phyloP scores from a whole-genome alignment of 169 alveolate genomes.

The Cryptosporidium viatorum region DNA sequence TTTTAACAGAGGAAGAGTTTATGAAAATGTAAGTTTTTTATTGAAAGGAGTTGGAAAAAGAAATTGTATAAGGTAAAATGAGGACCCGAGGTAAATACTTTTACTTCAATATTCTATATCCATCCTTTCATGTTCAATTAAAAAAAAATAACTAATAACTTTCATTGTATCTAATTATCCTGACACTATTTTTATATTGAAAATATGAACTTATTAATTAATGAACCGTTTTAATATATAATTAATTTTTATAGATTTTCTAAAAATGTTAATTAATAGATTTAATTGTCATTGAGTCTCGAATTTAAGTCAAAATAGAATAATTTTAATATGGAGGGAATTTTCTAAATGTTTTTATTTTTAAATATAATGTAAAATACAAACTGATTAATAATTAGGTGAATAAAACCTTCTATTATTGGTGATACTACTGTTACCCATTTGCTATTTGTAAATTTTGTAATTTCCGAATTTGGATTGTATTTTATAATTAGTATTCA shows the following conservation, averaged over 20 bases:
- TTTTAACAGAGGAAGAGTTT: conserved; percentile 48
- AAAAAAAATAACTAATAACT: background rate
- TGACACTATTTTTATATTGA: background rate
- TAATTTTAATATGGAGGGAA: background rate
- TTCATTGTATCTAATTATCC: background rate
- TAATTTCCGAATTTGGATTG: background rate
- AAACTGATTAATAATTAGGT: background rate
- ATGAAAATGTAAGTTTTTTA: conserved; percentile 44
- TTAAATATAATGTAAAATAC: background rate
- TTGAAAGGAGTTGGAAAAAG: background rate
- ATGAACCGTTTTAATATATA: background rate
- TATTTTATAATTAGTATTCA: too few relatives aligned
- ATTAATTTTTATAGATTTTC: background rate
- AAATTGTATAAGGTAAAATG: background rate
- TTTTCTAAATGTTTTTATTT: background rate
- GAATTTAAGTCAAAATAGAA: background rate
- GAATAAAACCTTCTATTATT: too few relatives aligned
- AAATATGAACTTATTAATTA: background rate
- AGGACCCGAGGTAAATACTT: background rate
- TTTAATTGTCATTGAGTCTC: background rate
- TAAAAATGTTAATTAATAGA: conserved; percentile 4
- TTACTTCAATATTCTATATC: background rate
- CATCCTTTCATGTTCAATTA: background rate
- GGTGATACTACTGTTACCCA: background rate
- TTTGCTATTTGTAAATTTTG: too few relatives aligned